Evolutionary conservation across 805 yeast genomes (phyloP).

Genomic region (Priceomyces carsonii): DNA sequence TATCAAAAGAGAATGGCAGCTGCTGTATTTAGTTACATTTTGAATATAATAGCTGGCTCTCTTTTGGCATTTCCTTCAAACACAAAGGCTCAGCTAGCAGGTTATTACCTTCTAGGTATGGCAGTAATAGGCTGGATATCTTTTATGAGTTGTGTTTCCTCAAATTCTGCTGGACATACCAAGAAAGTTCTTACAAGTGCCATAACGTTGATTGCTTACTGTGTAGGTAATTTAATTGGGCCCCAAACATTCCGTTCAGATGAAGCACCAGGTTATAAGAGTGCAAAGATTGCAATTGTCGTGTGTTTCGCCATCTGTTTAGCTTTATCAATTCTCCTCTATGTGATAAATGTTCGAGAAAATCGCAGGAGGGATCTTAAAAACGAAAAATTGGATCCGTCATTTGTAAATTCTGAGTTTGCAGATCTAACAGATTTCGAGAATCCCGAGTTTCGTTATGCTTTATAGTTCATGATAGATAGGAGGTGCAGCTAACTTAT

Average conservation of each 20-base stretch:
- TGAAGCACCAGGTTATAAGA: constrained; percentile 46
- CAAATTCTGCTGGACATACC: constrained; percentile 4
- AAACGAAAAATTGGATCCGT: constrained; percentile 7
- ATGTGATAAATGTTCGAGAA: constrained; percentile 14
- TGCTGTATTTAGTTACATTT: too few species aligned
- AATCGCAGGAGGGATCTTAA: constrained; percentile 38
- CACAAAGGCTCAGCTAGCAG: too few species aligned
- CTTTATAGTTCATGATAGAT: too few species aligned
- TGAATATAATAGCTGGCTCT: too few species aligned
- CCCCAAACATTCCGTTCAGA: constrained; percentile 48
- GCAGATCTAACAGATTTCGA: constrained; percentile 56
- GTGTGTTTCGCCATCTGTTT: constrained; percentile 10
- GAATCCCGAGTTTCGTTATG: constrained; percentile 50
- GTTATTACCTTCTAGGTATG: too few species aligned
- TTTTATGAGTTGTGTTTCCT: too few species aligned
- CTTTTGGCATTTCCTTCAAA: too few species aligned
- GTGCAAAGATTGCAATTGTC: constrained; percentile 45
- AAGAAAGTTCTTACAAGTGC: too few species aligned
- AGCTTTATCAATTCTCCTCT: neutral
- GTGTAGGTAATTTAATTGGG: constrained; percentile 57
- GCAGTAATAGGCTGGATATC: too few species aligned
- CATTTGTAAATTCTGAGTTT: constrained; percentile 37
- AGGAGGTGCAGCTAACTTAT: too few species aligned
- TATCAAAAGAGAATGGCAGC: too few species aligned
- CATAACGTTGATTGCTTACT: too few species aligned